These are phyloP conservation scores for Naganishia vishniacii DNA, from an alignment of 768 basidiomycete species.

Conservation along the genomic window DNA sequence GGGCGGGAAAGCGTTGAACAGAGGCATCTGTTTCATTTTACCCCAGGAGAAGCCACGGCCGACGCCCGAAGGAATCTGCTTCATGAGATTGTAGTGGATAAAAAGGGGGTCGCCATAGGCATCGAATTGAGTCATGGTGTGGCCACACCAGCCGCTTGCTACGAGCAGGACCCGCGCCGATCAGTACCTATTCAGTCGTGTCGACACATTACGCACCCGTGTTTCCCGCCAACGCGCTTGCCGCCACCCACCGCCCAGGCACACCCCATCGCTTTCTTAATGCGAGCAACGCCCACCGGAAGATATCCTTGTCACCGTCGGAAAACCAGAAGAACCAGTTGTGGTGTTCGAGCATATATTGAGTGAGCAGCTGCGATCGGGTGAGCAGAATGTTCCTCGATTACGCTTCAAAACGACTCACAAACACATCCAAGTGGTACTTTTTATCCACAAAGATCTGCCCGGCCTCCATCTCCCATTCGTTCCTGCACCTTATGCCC, in stretches of 20 bases:
- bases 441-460: conserved; percentile 52
- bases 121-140: conserved; percentile 50
- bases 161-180: too few species aligned
- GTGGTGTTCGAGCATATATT: conserved; percentile 46
- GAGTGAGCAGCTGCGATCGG: conserved; percentile 31
- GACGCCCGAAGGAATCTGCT: conserved; percentile 47
- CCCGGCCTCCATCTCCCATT: conserved; percentile 53
- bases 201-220: conserved; percentile 24
- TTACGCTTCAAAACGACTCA: not conserved
- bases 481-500: conserved; percentile 51
- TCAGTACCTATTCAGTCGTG: too few species aligned
- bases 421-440: conserved; percentile 49
- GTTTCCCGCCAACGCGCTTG: conserved; percentile 47
- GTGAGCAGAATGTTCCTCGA: too few species aligned
- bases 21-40: conserved; percentile 40
- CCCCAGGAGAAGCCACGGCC: conserved; percentile 43
- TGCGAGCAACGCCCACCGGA: conserved; percentile 50
- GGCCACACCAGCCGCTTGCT: conserved; percentile 31
- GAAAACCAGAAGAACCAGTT: conserved; percentile 51
- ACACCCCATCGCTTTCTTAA: conserved; percentile 53
- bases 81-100: conserved; percentile 51
- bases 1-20: conserved; percentile 40
- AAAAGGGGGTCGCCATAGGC: conserved; percentile 41
- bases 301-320: conserved; percentile 51
- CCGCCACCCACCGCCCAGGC: conserved; percentile 51